Conservation (phyloP, 2,329 filamentous ascomycete genomes). For the Apiospora kogelbergensis region DNA sequence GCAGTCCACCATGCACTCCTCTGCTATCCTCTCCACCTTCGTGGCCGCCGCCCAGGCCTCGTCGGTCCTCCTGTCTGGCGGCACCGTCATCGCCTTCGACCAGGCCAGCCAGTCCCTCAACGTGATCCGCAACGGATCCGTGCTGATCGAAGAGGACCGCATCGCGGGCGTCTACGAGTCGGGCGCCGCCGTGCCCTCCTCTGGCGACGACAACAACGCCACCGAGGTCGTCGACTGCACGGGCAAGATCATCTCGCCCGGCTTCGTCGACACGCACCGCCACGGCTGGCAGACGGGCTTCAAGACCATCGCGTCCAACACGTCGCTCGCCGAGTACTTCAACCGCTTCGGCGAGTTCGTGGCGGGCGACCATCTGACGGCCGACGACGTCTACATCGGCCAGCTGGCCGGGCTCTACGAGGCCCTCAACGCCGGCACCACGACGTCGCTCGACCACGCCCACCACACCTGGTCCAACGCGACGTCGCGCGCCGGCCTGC, state of each 20-base stretch:
- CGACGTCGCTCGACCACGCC: conserved; percentile 52
- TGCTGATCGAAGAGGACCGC: conserved; percentile 34
- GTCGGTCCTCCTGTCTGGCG: conserved; percentile 27
- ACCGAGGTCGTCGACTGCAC: conserved; percentile 47
- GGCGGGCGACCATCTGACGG: conserved; percentile 31
- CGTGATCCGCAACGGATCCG: conserved; percentile 29
- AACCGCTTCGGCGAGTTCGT: conserved; percentile 37
- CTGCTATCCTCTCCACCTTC: conserved; percentile 21
- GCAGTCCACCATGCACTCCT: conserved; percentile 17
- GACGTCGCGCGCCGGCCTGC: conserved; percentile 42
- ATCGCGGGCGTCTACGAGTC: conserved; percentile 32
- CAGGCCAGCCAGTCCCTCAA: conserved; percentile 24
- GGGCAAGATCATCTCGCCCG: conserved; percentile 52
- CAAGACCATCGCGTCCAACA: conserved; percentile 53
- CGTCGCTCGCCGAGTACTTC: conserved; percentile 49
- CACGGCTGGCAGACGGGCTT: conserved; percentile 57
- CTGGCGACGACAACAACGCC: neutral
- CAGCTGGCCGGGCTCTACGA: conserved; percentile 50
- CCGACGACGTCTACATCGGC: conserved; percentile 46
- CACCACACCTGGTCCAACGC: conserved; percentile 47
- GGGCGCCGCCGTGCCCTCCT: conserved; percentile 22
- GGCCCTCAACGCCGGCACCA: conserved; percentile 52
- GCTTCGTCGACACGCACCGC: conserved; percentile 58
- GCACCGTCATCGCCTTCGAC: conserved; percentile 29
- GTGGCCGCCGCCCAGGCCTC: conserved; percentile 29